phyloP scores from a whole-genome alignment of 371 early-diverging fungal genomes.

The Phascolomyces articulosus region DNA sequence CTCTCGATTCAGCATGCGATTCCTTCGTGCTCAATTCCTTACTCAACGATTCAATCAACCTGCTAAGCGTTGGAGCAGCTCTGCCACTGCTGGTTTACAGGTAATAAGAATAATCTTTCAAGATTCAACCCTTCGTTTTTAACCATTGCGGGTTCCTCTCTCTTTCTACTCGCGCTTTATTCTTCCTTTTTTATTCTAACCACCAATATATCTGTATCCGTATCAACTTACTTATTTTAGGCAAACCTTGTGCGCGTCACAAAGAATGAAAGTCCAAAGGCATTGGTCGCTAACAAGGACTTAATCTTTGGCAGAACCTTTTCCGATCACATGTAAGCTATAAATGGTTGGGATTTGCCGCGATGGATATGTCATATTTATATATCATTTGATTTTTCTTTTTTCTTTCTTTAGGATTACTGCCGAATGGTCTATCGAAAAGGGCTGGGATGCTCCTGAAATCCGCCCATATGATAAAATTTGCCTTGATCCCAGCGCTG shows the following conservation, averaged over 20 bases:
- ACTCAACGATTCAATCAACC: conserved; percentile 10
- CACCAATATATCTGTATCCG: no score
- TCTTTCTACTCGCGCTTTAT: background rate
- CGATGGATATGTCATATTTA: no score
- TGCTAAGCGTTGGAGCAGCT: conserved; percentile 23
- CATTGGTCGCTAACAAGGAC: conserved; percentile 74
- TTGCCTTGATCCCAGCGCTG: conserved; percentile 80
- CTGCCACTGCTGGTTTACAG: conserved; percentile 13
- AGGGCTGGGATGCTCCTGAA: conserved; percentile 81
- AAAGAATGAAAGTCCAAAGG: conserved; percentile 53
- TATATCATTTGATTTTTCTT: background rate
- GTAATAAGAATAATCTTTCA: conserved; percentile 12
- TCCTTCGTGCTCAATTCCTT: conserved; percentile 10
- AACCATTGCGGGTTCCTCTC: no score
- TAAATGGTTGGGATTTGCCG: no score
- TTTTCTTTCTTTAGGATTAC: conserved; percentile 43
- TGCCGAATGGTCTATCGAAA: conserved; percentile 75
- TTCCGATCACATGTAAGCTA: conserved; percentile 88
- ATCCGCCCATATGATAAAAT: conserved; percentile 85
- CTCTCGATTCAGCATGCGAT: conserved; percentile 12
- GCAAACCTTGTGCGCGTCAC: conserved; percentile 52
- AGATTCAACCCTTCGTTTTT: no score
- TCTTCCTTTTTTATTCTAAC: no score
- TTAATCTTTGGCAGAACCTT: conserved; percentile 90
- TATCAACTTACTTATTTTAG: conserved; percentile 19